phyloP scores from a whole-genome alignment of 2,329 filamentous ascomycete genomes.

The Whalleya microplaca region DNA sequence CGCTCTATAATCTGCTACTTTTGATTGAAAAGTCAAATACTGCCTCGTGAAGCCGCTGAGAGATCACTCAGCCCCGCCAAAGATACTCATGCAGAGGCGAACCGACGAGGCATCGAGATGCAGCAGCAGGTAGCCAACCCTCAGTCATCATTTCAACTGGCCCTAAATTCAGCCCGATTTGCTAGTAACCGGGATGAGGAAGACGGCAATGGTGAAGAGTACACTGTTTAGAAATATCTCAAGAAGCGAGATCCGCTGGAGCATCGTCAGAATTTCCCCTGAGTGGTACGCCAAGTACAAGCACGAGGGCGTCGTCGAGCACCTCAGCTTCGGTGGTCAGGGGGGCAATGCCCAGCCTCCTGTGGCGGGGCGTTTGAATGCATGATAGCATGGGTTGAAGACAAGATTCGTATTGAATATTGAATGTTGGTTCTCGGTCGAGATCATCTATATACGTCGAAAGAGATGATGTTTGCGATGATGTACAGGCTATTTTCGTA shows the following conservation, averaged over 20 bases:
- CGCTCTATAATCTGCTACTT: too few relatives aligned
- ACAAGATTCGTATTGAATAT: too few relatives aligned
- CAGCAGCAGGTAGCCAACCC: not conserved
- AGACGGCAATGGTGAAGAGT: not conserved
- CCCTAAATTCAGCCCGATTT: not conserved
- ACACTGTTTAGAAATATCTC: constrained; percentile 16
- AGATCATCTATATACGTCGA: too few relatives aligned
- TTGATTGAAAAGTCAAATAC: too few relatives aligned
- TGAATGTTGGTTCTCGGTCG: too few relatives aligned
- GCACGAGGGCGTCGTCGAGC: constrained; percentile 12
- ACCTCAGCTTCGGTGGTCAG: constrained; percentile 27
- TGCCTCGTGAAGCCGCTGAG: too few relatives aligned
- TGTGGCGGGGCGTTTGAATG: constrained; percentile 20
- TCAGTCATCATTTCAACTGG: constrained; percentile 2
- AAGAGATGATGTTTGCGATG: not conserved
- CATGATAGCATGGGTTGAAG: constrained; percentile 5
- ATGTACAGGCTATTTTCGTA: not conserved
- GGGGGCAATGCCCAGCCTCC: constrained; percentile 21
- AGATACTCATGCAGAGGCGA: constrained; percentile 2
- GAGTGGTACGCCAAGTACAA: constrained; percentile 22
- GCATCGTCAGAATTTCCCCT: constrained; percentile 25
- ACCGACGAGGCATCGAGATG: constrained; percentile 15
- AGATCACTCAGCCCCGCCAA: not conserved
- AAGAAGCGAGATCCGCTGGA: constrained; percentile 27
- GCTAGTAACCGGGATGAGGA: constrained; percentile 1